Evolutionary conservation across 2,329 filamentous ascomycete genomes (phyloP), one percentile per base, ranked within the genome.

Genomic region (Colletotrichum magnum): DNA sequence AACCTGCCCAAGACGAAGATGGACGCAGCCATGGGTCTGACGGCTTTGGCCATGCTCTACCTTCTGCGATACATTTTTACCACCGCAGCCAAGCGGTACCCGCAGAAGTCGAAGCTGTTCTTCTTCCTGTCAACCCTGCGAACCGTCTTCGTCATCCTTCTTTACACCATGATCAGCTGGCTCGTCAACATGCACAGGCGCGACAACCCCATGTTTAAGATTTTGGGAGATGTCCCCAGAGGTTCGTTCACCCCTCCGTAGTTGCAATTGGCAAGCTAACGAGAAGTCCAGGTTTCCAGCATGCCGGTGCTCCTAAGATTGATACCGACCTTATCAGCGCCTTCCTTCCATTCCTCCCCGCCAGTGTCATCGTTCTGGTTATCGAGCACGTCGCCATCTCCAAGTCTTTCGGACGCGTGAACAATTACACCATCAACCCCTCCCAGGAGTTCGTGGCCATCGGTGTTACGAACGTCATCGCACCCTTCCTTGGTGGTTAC

Each of bases 381-480:
- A 97, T 98, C 70, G 96, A 98, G 81, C 95, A 98, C 78, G 97
- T 98, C 75, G 94, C 95, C 56, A 98, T 98, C 72, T 94, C 95
- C 18, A 99, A 98, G 80, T 98, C 95, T 0, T 98, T 99, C 74
- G 96, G 96, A 10, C 89, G 95, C 68, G 89, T 98, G 75, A 98
- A 98, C 84, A 97, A 97, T 83, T 99, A 99, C 81, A 92, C 90
- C 16, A 98, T 99, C 78, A 91, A 98, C 74, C 95, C 96, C 0
- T 98, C 95, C 0, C 95, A 99, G 79, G 95, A 99, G 79, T 88
- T 99, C 82, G 93, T 99, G 54, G 95, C 94, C 24, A 97, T 98
- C 73, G 95, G 95, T 71, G 89, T 98, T 28, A 92, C 92, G 43
- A 98, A 98, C 78, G 85, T 98, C 45, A 86, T 98, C 7, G 95